phyloP scores from a whole-genome alignment of 345 rosid species.

The Citrus medica region DNA sequence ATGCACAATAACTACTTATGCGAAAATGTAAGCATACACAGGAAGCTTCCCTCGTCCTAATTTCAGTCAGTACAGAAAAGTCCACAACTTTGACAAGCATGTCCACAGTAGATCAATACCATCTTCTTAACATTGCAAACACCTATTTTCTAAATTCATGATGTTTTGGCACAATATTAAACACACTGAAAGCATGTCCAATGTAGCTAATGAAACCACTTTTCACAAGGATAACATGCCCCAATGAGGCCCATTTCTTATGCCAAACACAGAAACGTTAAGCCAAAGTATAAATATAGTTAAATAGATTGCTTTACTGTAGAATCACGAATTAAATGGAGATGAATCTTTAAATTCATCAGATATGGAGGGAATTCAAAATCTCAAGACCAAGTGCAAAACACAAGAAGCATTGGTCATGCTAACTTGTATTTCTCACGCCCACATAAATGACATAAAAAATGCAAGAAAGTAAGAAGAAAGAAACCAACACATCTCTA shows the following conservation, averaged over 20 bases:
- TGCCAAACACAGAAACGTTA: background rate
- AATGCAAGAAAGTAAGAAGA: background rate
- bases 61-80: background rate
- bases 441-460: background rate
- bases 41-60: background rate
- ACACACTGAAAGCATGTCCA: background rate
- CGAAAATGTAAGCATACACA: background rate
- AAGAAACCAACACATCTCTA: conserved; percentile 6
- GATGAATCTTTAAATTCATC: background rate
- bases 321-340: background rate
- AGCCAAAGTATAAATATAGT: too few relatives aligned
- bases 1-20: background rate
- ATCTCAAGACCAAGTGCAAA: conserved; percentile 1
- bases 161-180: background rate
- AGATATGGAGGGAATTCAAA: background rate
- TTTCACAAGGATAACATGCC: background rate
- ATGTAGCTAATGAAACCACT: background rate
- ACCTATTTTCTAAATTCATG: background rate
- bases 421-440: background rate
- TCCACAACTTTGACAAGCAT: background rate
- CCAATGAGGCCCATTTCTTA: background rate
- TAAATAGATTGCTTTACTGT: background rate
- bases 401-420: background rate
- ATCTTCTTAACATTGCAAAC: background rate
- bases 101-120: background rate